Conservation (phyloP, 2,329 filamentous ascomycete species). For the Cercospora canescens region DNA sequence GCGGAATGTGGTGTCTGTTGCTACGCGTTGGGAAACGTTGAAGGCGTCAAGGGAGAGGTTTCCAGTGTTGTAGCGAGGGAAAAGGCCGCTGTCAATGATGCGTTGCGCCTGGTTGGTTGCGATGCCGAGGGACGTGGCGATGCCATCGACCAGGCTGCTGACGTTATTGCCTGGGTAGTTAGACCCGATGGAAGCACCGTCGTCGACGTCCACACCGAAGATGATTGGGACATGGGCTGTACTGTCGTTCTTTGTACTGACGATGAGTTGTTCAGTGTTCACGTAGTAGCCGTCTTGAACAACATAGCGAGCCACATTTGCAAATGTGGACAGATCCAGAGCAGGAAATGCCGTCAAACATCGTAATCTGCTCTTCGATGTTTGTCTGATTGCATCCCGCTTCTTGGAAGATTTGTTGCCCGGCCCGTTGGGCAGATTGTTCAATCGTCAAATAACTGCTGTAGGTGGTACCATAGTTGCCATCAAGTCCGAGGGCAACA, state of each 20-base stretch:
- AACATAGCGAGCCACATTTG: constrained; percentile 51
- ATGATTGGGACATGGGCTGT: constrained; percentile 56
- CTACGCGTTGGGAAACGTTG: constrained; percentile 55
- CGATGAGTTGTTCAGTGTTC: constrained; percentile 50
- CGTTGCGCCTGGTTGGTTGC: constrained; percentile 40
- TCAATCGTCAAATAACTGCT: constrained; percentile 59
- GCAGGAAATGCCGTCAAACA: constrained; percentile 55
- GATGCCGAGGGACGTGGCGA: constrained; percentile 50
- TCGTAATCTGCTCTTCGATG: constrained; percentile 50
- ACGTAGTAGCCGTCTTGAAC: constrained; percentile 62
- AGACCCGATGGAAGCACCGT: constrained; percentile 55
- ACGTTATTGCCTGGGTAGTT: constrained; percentile 49
- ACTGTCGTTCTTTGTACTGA: constrained; percentile 44
- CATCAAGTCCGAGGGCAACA: constrained; percentile 55
- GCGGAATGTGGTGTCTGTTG: constrained; percentile 61
- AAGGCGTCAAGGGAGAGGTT: constrained; percentile 58
- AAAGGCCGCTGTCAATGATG: constrained; percentile 50
- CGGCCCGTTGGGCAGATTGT: constrained; percentile 51
- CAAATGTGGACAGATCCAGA: constrained; percentile 41
- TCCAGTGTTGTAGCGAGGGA: constrained; percentile 50
- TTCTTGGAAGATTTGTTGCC: constrained; percentile 52
- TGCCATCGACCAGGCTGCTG: constrained; percentile 43
- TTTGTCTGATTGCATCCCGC: constrained; percentile 53
- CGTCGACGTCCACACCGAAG: constrained; percentile 57
- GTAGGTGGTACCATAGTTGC: constrained; percentile 60